Evolutionary conservation across 2,329 filamentous ascomycete species (phyloP), one percentile per base, ranked within the genome.

Genomic region (Penicillium sp.): DNA sequence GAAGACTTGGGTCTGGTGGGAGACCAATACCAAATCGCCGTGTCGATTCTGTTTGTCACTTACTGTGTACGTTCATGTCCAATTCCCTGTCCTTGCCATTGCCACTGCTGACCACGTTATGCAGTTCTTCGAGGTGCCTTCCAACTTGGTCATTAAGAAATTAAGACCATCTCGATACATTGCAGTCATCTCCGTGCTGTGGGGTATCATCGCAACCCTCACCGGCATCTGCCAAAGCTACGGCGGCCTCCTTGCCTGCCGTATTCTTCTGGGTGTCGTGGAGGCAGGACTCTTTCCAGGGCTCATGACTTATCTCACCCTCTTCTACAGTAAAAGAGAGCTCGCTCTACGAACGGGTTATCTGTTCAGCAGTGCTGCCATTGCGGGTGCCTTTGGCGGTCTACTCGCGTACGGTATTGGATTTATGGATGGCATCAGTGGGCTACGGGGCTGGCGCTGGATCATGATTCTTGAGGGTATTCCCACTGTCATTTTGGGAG

Each of bases 261-360:
- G 90, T 5, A 72, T 93, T 0, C 78, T 92, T 15, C 84, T 93
- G 0, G 90, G 90, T 5, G 81, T 84, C 7, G 83, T 91, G 42
- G 89, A 91, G 76, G 89, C 89, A 0, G 89, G 89, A 0, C 78
- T 91, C 0, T 91, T 91, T 66, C 89, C 90, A 0, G 89, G 89
- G 0, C 67, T 79, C n/a, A 77, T 90, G 66, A 88, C 85, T 5
- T 91, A 91, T 68, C 81, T 93, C 19, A 92, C 90, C 0, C 85
- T 92, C 66, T 92, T 91, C 80, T 93, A 93, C 78, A 90, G 87
- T 51, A 90, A 89, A 71, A 83, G 84, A 30, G 90, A 93, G 75
- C 83, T 92, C 1, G 90, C 89, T 4, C 77, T 92, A 45, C 86
- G 91, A 2, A 88, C 92, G 3, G 89, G 88, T 1, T 92, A 91